A percentile compares a stretch with the other conserved stretches of the same genome.
phyloP scores from a whole-genome alignment of 192 early-diverging fungal species.

The Allomyces javanicus region DNA sequence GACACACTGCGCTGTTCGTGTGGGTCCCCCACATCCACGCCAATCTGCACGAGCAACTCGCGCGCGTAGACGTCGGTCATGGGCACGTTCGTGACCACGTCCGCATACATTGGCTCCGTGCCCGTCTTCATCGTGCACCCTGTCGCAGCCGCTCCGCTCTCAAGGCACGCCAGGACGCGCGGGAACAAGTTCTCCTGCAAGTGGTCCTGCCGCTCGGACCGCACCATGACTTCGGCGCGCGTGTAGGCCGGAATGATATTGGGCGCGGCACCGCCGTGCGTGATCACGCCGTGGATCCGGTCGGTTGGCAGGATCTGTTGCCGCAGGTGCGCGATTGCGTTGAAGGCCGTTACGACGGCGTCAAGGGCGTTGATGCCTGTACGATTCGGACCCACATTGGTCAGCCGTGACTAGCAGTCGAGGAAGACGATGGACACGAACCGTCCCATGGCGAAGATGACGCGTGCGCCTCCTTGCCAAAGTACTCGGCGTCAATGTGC shows the following conservation, averaged over 20 bases:
- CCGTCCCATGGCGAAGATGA: not conserved
- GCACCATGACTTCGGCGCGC: not conserved
- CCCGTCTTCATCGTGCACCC: not conserved
- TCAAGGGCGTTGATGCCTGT: not conserved
- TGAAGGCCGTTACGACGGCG: not conserved
- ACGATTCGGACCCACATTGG: not conserved
- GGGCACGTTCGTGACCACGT: not conserved
- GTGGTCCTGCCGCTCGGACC: not conserved
- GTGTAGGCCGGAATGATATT: not conserved
- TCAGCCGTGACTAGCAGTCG: not conserved
- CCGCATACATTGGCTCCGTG: not conserved
- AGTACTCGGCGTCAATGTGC: not conserved
- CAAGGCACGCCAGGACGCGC: not conserved
- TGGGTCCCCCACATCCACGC: not conserved
- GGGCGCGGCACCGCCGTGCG: not conserved
- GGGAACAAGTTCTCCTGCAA: not conserved
- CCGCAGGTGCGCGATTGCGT: not conserved
- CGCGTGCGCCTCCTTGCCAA: not conserved
- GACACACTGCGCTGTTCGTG: not conserved
- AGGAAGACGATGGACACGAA: not conserved
- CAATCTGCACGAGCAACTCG: not conserved
- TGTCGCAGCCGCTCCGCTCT: not conserved
- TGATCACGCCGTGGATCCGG: not conserved
- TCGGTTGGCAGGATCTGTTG: not conserved
- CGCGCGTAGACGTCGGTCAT: not conserved